These are phyloP conservation scores for Solanum paucissectum DNA, from an alignment of 257 asterid species.

Conservation along the genomic window DNA sequence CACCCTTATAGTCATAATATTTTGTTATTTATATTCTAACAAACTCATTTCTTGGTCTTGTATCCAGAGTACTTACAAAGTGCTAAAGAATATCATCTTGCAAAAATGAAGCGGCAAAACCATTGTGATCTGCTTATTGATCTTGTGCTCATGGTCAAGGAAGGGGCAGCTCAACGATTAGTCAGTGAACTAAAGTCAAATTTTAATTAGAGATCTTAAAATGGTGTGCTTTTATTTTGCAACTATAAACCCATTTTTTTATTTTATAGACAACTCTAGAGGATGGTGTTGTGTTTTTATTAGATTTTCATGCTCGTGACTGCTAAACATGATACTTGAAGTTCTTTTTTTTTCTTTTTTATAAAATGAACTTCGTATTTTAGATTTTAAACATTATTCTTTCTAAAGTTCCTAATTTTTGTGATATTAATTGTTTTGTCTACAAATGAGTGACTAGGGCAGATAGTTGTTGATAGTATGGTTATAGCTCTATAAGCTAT, in stretches of 20 bases:
- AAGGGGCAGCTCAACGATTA: background rate
- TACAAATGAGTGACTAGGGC: no score
- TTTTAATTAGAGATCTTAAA: background rate
- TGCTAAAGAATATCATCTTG: conserved; percentile 47
- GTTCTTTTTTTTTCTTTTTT: background rate
- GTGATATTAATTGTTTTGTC: no score
- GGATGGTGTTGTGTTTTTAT: background rate
- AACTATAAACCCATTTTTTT: no score
- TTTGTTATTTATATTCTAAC: background rate
- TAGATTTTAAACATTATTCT: background rate
- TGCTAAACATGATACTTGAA: background rate
- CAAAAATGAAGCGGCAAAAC: conserved; percentile 24
- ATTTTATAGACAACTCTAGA: background rate
- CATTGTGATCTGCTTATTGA: conserved; percentile 13
- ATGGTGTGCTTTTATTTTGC: background rate
- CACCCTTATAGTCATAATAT: background rate
- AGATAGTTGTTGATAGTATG: no score
- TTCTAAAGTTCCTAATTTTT: no score
- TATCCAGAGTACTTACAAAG: conserved; percentile 52
- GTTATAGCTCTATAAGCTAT: no score
- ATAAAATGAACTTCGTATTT: background rate
- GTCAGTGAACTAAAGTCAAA: background rate
- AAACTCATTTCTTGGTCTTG: background rate
- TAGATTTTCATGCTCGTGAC: background rate
- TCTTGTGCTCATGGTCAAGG: background rate